A percentile compares a stretch with the other conserved stretches of the same genome.
phyloP scores from a whole-genome alignment of 176 grass and related monocot genomes.

The Triticum urartu region DNA sequence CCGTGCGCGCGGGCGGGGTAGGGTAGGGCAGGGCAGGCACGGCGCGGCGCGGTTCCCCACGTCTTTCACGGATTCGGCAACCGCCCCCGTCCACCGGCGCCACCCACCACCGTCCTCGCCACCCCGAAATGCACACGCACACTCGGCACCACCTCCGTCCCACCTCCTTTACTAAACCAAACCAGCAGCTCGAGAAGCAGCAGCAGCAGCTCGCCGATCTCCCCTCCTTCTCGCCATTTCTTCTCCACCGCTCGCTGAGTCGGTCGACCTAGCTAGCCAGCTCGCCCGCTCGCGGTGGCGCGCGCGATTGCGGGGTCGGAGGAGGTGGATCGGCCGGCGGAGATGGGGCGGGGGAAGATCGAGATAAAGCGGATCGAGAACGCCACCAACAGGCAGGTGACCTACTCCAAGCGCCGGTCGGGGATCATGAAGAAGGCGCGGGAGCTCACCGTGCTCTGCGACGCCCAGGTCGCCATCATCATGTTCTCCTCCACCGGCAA shows the following conservation, averaged over 20 bases:
- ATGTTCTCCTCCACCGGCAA: conserved; percentile 98
- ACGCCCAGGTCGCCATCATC: conserved; percentile 92
- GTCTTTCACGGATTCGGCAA: conserved; percentile 78
- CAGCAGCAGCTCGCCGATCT: background rate
- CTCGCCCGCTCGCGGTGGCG: background rate
- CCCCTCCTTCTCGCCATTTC: background rate
- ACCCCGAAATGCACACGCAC: conserved; percentile 38
- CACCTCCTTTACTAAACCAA: background rate
- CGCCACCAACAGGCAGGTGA: conserved; percentile 91
- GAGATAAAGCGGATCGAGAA: conserved; percentile 99
- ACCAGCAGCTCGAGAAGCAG: background rate
- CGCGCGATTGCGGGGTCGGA: background rate
- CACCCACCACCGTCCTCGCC: conserved; percentile 16
- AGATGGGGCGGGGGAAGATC: conserved; percentile 96
- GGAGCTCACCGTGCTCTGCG: conserved; percentile 95
- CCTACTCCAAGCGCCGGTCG: conserved; percentile 88
- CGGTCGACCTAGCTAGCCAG: background rate
- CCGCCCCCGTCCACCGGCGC: conserved; percentile 37
- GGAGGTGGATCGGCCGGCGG: background rate
- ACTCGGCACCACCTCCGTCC: conserved; percentile 13
- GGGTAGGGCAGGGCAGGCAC: background rate
- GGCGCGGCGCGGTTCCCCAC: background rate
- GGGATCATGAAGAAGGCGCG: conserved; percentile 99
- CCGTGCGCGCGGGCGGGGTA: background rate
- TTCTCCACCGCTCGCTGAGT: background rate